These are phyloP conservation scores for Tieghemostelium lacteum DNA, from an alignment of 78 protist genomes.

Conservation along the genomic window DNA sequence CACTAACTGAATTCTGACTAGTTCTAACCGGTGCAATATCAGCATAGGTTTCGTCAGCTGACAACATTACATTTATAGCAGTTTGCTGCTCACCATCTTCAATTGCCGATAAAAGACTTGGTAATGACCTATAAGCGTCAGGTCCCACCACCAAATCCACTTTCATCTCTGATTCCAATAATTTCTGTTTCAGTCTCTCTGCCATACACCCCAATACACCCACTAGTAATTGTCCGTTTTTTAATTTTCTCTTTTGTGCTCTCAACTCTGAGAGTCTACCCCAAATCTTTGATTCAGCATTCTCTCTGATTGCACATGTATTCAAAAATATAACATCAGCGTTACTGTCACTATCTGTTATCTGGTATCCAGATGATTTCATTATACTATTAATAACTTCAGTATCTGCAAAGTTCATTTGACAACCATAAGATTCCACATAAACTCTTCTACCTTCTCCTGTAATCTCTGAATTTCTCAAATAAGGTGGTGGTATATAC, in stretches of 20 bases:
- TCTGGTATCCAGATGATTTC: slow-evolving; percentile 71
- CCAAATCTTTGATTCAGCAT: slow-evolving; percentile 93
- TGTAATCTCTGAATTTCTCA: background rate
- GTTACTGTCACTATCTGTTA: slow-evolving; percentile 18
- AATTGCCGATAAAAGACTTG: slow-evolving; percentile 79
- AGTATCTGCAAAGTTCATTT: slow-evolving; percentile 94
- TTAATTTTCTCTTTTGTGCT: background rate
- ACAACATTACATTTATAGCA: slow-evolving; percentile 88
- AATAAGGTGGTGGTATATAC: slow-evolving; percentile 9
- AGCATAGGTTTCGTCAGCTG: slow-evolving; percentile 96
- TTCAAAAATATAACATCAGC: slow-evolving; percentile 91
- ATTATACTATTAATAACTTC: slow-evolving; percentile 88
- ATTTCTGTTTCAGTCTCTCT: slow-evolving; percentile 86
- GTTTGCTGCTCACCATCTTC: slow-evolving; percentile 47
- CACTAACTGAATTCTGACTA: slow-evolving; percentile 45
- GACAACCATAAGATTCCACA: slow-evolving; percentile 95
- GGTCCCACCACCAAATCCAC: slow-evolving; percentile 93
- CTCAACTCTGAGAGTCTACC: slow-evolving; percentile 63
- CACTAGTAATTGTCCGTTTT: slow-evolving; percentile 10
- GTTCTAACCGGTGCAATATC: slow-evolving; percentile 95
- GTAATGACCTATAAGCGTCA: slow-evolving; percentile 93
- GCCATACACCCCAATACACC: slow-evolving; percentile 95
- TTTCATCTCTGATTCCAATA: slow-evolving; percentile 79
- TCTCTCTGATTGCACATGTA: slow-evolving; percentile 95
- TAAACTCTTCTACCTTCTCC: slow-evolving; percentile 73